phyloP scores from a whole-genome alignment of 805 yeast species.

The Ogataea trehalophila region DNA sequence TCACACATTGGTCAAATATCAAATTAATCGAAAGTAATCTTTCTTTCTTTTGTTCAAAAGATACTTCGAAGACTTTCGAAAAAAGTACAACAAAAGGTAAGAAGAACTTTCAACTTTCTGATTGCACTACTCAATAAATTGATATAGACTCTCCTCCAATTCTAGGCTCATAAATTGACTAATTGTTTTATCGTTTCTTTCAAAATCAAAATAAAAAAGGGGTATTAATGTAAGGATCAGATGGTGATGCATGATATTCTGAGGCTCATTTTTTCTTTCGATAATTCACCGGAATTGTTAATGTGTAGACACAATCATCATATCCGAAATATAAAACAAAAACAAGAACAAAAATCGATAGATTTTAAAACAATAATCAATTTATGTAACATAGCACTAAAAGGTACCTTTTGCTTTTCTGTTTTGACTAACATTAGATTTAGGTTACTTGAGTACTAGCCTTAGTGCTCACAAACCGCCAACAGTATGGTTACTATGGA shows the following conservation, averaged over 20 bases:
- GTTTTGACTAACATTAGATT: not conserved
- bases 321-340: slow-evolving; percentile 8
- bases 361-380: not conserved
- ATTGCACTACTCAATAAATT: no score
- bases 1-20: not conserved
- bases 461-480: slow-evolving; percentile 2
- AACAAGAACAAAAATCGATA: slow-evolving; percentile 1
- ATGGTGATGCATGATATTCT: slow-evolving; percentile 97
- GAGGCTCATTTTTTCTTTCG: slow-evolving; percentile 56
- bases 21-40: no score
- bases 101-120: no score
- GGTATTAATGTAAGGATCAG: slow-evolving; percentile 43
- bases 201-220: not conserved
- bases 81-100: no score
- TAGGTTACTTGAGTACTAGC: slow-evolving; percentile 1
- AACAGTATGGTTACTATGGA: not conserved
- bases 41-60: no score
- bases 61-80: no score
- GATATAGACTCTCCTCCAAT: no score
- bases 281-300: slow-evolving; percentile 30
- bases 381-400: not conserved
- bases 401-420: no score
- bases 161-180: no score
- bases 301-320: slow-evolving; percentile 35
- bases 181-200: no score